A percentile compares a stretch with the other conserved stretches of the same genome.
Conservation (phyloP, 257 asterid species). For the Apocynum venetum region DNA sequence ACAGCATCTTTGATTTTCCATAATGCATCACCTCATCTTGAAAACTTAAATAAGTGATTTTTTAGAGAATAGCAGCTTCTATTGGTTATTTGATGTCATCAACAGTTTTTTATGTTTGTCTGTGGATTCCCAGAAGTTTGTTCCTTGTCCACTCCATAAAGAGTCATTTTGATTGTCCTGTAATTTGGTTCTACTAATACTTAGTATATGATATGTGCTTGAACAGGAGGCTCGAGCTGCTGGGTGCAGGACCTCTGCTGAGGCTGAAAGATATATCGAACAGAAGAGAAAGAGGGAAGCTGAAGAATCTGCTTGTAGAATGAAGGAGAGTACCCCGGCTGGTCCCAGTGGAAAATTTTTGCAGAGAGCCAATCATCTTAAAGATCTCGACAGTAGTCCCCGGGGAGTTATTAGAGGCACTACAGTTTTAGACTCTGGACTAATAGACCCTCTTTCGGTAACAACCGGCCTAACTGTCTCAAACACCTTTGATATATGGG, state of each 20-base stretch:
- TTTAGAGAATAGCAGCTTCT: not conserved
- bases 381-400: slow-evolving; percentile 53
- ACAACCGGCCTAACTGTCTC: slow-evolving; percentile 28
- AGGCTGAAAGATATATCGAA: slow-evolving; percentile 74
- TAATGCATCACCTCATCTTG: not conserved
- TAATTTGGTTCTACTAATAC: not conserved
- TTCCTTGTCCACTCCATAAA: too few relatives aligned
- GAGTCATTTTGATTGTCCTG: too few relatives aligned
- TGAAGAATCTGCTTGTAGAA: slow-evolving; percentile 55
- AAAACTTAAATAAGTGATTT: not conserved
- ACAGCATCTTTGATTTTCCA: too few relatives aligned
- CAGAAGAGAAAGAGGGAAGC: slow-evolving; percentile 61
- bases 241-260: slow-evolving; percentile 71
- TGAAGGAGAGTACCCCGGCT: slow-evolving; percentile 56
- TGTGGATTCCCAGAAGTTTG: too few relatives aligned
- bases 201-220: not conserved
- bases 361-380: slow-evolving; percentile 54
- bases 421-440: slow-evolving; percentile 39
- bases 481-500: slow-evolving; percentile 54
- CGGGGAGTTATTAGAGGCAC: slow-evolving; percentile 47
- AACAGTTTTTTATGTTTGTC: not conserved
- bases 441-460: slow-evolving; percentile 42
- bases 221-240: slow-evolving; percentile 88
- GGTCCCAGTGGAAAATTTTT: slow-evolving; percentile 61
- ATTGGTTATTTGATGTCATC: not conserved